These are phyloP conservation scores for Erodium moschatum DNA, from an alignment of 441 rosid genomes.

Conservation along the genomic window DNA sequence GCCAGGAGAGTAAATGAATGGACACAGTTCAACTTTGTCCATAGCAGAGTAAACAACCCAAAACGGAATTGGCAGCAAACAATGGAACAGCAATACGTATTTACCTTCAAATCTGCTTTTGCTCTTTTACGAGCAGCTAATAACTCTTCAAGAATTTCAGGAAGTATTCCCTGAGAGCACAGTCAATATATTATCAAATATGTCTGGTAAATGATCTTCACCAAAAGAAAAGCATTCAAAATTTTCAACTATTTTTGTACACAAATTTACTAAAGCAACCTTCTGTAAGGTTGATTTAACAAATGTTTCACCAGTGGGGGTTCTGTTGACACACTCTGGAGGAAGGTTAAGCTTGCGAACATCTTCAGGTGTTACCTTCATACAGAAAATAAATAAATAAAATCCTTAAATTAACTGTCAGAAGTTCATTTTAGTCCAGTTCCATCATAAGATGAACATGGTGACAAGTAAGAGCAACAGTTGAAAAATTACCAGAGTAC, in stretches of 20 bases:
- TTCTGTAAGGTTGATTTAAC: conserved; percentile 77
- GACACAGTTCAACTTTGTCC: not conserved
- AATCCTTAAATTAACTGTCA: conserved; percentile 19
- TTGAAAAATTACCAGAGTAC: conserved; percentile 64
- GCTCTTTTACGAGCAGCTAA: conserved; percentile 91
- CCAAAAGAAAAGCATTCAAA: not conserved
- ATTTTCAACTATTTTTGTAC: not conserved
- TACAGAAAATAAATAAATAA: conserved; percentile 21
- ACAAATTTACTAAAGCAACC: conserved; percentile 31
- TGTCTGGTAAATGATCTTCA: not conserved
- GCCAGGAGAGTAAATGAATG: not conserved
- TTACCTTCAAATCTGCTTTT: conserved; percentile 89
- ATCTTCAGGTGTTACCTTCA: conserved; percentile 86
- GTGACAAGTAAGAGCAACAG: conserved; percentile 15
- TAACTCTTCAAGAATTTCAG: conserved; percentile 96
- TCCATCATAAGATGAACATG: conserved; percentile 9
- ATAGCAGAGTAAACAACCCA: conserved; percentile 9
- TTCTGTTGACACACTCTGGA: conserved; percentile 71
- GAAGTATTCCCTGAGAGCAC: conserved; percentile 79
- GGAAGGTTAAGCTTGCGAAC: conserved; percentile 69
- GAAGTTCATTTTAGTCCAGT: not conserved
- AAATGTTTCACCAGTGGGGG: conserved; percentile 94
- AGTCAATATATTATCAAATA: conserved; percentile 1
- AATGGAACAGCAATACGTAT: conserved; percentile 6
- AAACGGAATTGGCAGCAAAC: conserved; percentile 14